Evolutionary conservation across 345 rosid genomes (phyloP).

Genomic region (Lepidium sativum): DNA sequence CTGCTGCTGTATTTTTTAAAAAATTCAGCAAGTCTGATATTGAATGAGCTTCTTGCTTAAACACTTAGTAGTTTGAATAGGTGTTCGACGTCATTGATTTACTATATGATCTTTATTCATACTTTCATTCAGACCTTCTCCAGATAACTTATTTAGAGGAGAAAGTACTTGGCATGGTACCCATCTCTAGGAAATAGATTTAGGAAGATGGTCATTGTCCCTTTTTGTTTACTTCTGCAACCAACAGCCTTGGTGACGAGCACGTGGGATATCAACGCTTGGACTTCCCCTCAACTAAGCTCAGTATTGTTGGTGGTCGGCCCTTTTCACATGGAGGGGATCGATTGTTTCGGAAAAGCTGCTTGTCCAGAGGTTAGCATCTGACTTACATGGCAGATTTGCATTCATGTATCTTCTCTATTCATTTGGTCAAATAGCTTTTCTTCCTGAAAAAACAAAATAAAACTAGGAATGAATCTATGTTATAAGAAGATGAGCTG

Average conservation of each 20-base stretch:
- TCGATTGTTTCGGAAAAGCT: conserved; percentile 47
- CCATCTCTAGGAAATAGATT: neutral
- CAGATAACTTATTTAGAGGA: neutral
- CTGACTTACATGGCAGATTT: neutral
- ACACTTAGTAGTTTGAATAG: neutral
- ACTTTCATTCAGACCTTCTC: neutral
- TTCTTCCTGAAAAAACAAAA: neutral
- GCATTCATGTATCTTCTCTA: neutral
- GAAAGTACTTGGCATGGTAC: neutral
- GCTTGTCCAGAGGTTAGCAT: conserved; percentile 46
- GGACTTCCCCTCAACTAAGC: conserved; percentile 60
- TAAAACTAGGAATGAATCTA: neutral
- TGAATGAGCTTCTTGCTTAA: neutral
- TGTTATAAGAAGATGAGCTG: neutral
- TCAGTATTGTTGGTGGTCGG: conserved; percentile 80
- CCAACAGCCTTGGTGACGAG: conserved; percentile 65
- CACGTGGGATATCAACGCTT: conserved; percentile 65
- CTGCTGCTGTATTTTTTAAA: neutral
- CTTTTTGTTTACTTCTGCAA: neutral
- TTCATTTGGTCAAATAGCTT: neutral
- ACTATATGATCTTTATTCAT: neutral
- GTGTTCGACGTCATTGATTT: neutral
- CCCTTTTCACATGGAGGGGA: conserved; percentile 86
- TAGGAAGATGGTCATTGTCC: neutral
- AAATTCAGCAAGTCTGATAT: neutral